phyloP scores from a whole-genome alignment of 371 early-diverging fungal genomes.

The Mortierella sp. region DNA sequence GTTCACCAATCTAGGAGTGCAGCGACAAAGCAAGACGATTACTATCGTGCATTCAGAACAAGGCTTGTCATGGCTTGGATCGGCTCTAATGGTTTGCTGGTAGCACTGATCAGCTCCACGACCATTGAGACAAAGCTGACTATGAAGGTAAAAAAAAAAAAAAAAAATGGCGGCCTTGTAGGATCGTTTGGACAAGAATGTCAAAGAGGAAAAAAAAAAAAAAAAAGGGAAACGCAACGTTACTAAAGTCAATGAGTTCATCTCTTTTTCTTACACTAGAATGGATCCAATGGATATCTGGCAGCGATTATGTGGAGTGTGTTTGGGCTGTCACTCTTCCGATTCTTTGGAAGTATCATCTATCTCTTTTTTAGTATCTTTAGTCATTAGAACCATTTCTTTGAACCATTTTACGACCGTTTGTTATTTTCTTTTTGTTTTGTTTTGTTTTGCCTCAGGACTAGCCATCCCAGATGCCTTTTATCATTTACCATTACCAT shows the following conservation, averaged over 20 bases:
- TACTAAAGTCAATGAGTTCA: conserved; percentile 13
- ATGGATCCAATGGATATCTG: conserved; percentile 73
- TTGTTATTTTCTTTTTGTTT: neutral
- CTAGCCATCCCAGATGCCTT: too few species aligned
- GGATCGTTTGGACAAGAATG: neutral
- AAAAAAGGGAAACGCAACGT: too few species aligned
- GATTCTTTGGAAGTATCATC: conserved; percentile 80
- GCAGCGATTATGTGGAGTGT: conserved; percentile 90
- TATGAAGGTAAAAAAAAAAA: conserved; percentile 30
- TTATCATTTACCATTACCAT: too few species aligned
- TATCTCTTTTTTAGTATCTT: conserved; percentile 61
- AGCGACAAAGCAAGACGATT: conserved; percentile 86
- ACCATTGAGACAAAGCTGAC: conserved; percentile 58
- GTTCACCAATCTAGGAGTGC: conserved; percentile 73
- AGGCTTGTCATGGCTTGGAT: conserved; percentile 86
- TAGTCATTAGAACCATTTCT: conserved; percentile 26
- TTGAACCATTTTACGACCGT: neutral
- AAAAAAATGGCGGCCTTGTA: conserved; percentile 26
- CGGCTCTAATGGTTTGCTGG: conserved; percentile 83
- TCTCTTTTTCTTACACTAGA: conserved; percentile 11
- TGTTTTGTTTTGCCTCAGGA: neutral
- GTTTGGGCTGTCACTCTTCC: conserved; percentile 74
- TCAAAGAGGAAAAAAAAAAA: too few species aligned
- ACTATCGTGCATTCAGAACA: conserved; percentile 88
- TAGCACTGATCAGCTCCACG: conserved; percentile 70